Conservation (phyloP, 2,329 filamentous ascomycete species). For the Fusarium sp. region DNA sequence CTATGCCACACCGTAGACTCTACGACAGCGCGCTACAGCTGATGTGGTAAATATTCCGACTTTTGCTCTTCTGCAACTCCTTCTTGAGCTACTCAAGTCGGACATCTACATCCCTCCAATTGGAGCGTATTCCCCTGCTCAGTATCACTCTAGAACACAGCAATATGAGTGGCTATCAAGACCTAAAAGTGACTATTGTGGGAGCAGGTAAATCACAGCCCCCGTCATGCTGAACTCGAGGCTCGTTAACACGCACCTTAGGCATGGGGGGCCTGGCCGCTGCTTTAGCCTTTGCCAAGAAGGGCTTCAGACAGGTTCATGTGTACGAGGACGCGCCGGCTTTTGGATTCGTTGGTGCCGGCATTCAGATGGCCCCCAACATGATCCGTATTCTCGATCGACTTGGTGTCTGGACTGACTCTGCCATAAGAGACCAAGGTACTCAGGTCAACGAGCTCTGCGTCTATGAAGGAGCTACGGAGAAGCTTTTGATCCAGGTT, state of each 20-base stretch:
- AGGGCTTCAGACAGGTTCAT: slow-evolving; percentile 25
- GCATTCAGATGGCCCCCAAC: slow-evolving; percentile 31
- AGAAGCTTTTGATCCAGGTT: not conserved
- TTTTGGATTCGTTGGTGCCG: slow-evolving; percentile 26
- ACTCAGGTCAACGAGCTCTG: slow-evolving; percentile 10
- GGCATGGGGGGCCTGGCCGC: slow-evolving; percentile 29
- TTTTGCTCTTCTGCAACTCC: too few species aligned
- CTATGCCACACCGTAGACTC: too few species aligned
- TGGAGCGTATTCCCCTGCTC: too few species aligned
- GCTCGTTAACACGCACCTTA: not conserved
- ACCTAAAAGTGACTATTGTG: slow-evolving; percentile 12
- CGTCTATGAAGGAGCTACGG: slow-evolving; percentile 3
- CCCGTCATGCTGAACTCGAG: too few species aligned
- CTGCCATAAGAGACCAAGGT: slow-evolving; percentile 4
- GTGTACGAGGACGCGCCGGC: slow-evolving; percentile 25
- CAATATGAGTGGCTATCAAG: not conserved
- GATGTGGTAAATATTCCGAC: too few species aligned
- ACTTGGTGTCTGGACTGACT: slow-evolving; percentile 20
- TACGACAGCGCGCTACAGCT: too few species aligned
- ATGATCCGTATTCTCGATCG: slow-evolving; percentile 19
- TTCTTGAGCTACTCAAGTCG: too few species aligned
- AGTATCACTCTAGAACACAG: too few species aligned
- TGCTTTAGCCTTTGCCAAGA: slow-evolving; percentile 23
- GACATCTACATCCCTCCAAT: too few species aligned
- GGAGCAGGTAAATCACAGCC: slow-evolving; percentile 8